A percentile compares a stretch with the other conserved stretches of the same genome.
phyloP scores from a whole-genome alignment of 768 basidiomycete species.

The Calvatia gigantea region DNA sequence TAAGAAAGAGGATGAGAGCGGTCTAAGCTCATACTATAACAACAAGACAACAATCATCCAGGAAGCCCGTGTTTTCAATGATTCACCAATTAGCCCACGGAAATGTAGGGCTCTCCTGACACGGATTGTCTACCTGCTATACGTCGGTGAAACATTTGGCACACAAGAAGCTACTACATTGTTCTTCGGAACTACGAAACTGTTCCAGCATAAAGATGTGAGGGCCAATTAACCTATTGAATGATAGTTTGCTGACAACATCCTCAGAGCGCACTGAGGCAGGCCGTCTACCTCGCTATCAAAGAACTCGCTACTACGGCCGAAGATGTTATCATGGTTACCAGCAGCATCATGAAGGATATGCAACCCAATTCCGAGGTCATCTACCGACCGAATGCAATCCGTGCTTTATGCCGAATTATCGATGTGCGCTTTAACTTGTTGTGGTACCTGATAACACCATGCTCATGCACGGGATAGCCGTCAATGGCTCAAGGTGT shows the following conservation, averaged over 20 bases:
- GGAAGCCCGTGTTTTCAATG: slow-evolving; percentile 98
- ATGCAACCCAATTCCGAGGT: slow-evolving; percentile 99
- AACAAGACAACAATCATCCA: slow-evolving; percentile 99
- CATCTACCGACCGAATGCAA: slow-evolving; percentile 96
- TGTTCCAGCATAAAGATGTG: slow-evolving; percentile 99
- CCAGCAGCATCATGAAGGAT: slow-evolving; percentile 99
- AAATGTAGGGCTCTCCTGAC: slow-evolving; percentile 97
- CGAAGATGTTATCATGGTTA: slow-evolving; percentile 99
- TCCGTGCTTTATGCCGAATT: slow-evolving; percentile 92
- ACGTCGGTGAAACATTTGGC: slow-evolving; percentile 91
- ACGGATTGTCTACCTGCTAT: slow-evolving; percentile 93
- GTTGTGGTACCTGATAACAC: neutral
- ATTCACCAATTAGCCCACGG: slow-evolving; percentile 96
- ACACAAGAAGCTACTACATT: slow-evolving; percentile 96
- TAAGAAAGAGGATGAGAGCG: slow-evolving; percentile 97
- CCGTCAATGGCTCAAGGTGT: slow-evolving; percentile 99
- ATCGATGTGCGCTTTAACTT: slow-evolving; percentile 76
- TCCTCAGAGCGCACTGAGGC: slow-evolving; percentile 83
- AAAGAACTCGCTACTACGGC: slow-evolving; percentile 95
- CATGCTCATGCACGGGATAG: slow-evolving; percentile 33
- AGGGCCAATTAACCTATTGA: slow-evolving; percentile 30
- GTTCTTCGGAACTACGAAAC: slow-evolving; percentile 98
- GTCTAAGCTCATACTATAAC: slow-evolving; percentile 89
- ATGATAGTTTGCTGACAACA: neutral
- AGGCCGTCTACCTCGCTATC: slow-evolving; percentile 98